A percentile compares a stretch with the other conserved stretches of the same genome.
Evolutionary conservation across 2,329 filamentous ascomycete genomes (phyloP).

Genomic region (Nannizzia gypsea): DNA sequence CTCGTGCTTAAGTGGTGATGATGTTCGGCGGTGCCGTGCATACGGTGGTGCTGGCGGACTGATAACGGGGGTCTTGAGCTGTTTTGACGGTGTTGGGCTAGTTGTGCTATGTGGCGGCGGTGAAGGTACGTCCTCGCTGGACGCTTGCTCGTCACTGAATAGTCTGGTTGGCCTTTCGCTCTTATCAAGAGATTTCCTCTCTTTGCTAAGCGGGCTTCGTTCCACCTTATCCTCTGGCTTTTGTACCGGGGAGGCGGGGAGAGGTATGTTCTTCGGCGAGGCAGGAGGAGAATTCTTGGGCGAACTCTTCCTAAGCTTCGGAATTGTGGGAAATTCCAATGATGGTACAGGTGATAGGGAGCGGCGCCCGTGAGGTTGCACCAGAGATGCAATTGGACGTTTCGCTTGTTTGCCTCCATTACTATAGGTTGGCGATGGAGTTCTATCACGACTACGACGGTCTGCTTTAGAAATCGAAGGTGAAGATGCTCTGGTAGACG

Average conservation of each 20-base stretch:
- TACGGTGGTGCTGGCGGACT: slow-evolving; percentile 36
- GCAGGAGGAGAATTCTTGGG: slow-evolving; percentile 23
- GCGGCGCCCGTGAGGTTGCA: slow-evolving; percentile 23
- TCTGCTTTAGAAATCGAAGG: slow-evolving; percentile 3
- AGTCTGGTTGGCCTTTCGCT: slow-evolving; percentile 10
- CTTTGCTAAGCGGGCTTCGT: slow-evolving; percentile 10
- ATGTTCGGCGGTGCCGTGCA: slow-evolving; percentile 55
- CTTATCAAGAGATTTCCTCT: slow-evolving; percentile 9
- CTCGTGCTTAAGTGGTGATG: slow-evolving; percentile 92
- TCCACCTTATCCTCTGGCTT: slow-evolving; percentile 16
- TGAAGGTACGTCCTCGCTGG: slow-evolving; percentile 24
- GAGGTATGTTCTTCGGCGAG: slow-evolving; percentile 10
- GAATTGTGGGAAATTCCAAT: slow-evolving; percentile 33
- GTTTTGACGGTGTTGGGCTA: slow-evolving; percentile 31
- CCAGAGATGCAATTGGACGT: slow-evolving; percentile 17
- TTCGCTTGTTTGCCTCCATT: slow-evolving; percentile 11
- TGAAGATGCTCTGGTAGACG: neutral
- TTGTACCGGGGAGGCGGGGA: slow-evolving; percentile 19
- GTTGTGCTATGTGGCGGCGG: slow-evolving; percentile 43
- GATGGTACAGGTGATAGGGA: slow-evolving; percentile 39
- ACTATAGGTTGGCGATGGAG: slow-evolving; percentile 5
- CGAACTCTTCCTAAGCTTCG: slow-evolving; percentile 31
- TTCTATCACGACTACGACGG: slow-evolving; percentile 7
- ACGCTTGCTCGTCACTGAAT: slow-evolving; percentile 5
- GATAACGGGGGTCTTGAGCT: slow-evolving; percentile 38